Conservation (phyloP, 1,139 yeast genomes). For the Candida pseudoviswanathii region DNA sequence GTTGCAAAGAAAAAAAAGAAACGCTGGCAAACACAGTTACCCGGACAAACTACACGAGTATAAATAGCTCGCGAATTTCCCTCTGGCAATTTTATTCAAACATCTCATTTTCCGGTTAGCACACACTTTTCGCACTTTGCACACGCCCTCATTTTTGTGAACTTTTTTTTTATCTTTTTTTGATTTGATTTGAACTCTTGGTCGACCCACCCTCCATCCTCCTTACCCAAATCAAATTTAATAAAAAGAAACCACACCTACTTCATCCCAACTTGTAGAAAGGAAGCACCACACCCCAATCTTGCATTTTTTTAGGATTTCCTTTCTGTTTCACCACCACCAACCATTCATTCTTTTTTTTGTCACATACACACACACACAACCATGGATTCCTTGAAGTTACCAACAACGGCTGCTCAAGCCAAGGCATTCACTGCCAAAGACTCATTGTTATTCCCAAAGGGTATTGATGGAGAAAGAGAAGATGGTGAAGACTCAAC, state of each 20-base stretch:
- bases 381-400: constrained; percentile 69
- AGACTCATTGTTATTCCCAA: constrained; percentile 64
- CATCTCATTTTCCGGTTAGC: not conserved
- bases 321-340: not conserved
- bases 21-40: not conserved
- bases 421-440: constrained; percentile 76
- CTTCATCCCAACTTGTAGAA: not conserved
- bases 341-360: not conserved
- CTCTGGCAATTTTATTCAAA: not conserved
- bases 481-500: constrained; percentile 7
- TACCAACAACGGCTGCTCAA: constrained; percentile 80
- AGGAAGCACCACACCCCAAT: constrained; percentile 1
- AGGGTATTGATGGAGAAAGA: constrained; percentile 36
- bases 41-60: constrained; percentile 4
- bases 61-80: constrained; percentile 6
- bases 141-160: not conserved
- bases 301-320: constrained; percentile 2
- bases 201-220: not conserved
- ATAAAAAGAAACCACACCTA: not conserved
- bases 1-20: not conserved
- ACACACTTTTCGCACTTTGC: not conserved
- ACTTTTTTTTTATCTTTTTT: not conserved
- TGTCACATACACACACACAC: constrained; percentile 3
- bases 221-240: not conserved
- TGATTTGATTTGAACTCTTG: not conserved